Evolutionary conservation across 306 rosid species (phyloP).

Genomic region (Argentina anserina): DNA sequence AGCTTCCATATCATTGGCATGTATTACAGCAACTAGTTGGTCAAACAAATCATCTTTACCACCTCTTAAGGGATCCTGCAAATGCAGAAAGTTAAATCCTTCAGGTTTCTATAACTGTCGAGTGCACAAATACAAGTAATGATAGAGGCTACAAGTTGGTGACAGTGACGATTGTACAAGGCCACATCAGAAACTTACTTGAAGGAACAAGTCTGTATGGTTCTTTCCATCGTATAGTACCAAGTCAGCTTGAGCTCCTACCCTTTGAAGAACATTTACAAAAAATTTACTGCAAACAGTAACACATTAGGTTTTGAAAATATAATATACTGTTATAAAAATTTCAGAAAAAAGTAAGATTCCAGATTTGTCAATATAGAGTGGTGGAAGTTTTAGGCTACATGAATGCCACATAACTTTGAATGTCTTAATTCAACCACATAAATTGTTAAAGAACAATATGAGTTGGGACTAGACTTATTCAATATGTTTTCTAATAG

Average conservation of each 20-base stretch:
- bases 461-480: background rate
- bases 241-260: constrained; percentile 64
- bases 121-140: background rate
- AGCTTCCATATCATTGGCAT: constrained; percentile 67
- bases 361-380: background rate
- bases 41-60: constrained; percentile 83
- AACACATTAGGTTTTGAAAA: constrained; percentile 17
- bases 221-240: constrained; percentile 76
- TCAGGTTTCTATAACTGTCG: background rate
- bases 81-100: constrained; percentile 10
- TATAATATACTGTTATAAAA: background rate
- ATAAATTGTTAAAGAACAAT: background rate
- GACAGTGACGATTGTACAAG: background rate
- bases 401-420: background rate
- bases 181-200: constrained; percentile 42
- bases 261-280: constrained; percentile 51
- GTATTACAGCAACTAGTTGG: constrained; percentile 54
- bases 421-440: background rate
- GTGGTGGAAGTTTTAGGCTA: background rate
- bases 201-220: constrained; percentile 95
- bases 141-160: background rate
- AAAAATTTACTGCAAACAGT: constrained; percentile 60
- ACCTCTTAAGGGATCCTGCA: constrained; percentile 93
- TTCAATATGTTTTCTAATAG: background rate
- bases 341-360: constrained; percentile 2